These are phyloP conservation scores for Baudoinia panamericana DNA, from an alignment of 495 filamentous ascomycete genomes.

Conservation along the genomic window DNA sequence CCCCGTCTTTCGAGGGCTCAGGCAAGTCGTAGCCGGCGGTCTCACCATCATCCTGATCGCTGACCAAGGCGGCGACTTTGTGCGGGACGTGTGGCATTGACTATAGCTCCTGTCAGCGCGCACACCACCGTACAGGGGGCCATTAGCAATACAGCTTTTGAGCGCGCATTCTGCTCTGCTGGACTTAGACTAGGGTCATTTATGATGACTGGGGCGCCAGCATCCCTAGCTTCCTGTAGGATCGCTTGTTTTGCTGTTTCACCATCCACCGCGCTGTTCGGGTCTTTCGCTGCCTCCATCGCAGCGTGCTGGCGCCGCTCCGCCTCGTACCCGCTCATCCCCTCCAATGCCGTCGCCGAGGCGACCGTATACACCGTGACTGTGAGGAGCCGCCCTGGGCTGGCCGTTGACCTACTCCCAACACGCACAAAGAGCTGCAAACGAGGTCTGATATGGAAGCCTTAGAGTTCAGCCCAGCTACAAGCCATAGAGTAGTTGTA, in stretches of 20 bases:
- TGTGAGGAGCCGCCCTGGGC: too few relatives aligned
- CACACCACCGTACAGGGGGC: constrained; percentile 31
- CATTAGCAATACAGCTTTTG: constrained; percentile 68
- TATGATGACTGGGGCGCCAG: constrained; percentile 63
- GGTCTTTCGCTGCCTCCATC: constrained; percentile 56
- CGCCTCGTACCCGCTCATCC: constrained; percentile 15
- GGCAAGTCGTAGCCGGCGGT: constrained; percentile 68
- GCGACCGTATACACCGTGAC: constrained; percentile 9
- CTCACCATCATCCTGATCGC: constrained; percentile 54
- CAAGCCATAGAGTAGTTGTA: too few relatives aligned
- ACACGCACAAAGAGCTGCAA: too few relatives aligned
- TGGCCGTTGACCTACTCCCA: too few relatives aligned
- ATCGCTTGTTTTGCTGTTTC: constrained; percentile 57
- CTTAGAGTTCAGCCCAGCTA: too few relatives aligned
- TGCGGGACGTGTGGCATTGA: constrained; percentile 15
- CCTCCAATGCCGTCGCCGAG: constrained; percentile 14
- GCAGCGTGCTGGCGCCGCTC: constrained; percentile 73
- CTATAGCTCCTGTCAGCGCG: constrained; percentile 7
- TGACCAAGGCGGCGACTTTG: constrained; percentile 41
- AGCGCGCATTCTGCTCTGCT: constrained; percentile 70
- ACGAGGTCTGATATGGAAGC: too few relatives aligned
- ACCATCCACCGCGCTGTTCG: constrained; percentile 52
- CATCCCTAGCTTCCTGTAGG: constrained; percentile 59
- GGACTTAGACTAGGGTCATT: constrained; percentile 79
- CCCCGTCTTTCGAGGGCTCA: constrained; percentile 55